These are phyloP conservation scores for Bothriochloa decipiens DNA, from an alignment of 176 grass and related monocot genomes.

Conservation along the genomic window DNA sequence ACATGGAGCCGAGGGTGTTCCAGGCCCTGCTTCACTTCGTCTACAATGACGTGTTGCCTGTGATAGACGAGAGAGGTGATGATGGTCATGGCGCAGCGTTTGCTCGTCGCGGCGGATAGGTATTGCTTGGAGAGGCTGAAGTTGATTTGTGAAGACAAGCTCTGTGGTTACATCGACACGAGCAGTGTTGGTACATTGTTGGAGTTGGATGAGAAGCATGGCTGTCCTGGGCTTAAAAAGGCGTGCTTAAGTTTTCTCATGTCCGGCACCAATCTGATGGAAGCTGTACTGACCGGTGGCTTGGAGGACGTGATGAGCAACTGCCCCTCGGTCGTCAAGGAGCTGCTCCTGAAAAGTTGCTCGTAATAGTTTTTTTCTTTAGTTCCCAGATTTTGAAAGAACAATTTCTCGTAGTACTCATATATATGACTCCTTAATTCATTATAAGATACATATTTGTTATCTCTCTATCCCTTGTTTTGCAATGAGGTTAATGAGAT, in stretches of 20 bases:
- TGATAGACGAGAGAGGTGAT: not conserved
- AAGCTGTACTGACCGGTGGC: not conserved
- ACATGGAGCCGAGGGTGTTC: not conserved
- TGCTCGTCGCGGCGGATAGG: slow-evolving; percentile 45
- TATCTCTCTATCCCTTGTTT: no score
- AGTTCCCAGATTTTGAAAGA: no score
- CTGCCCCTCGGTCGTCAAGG: not conserved
- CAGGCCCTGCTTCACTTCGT: not conserved
- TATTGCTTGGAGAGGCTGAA: slow-evolving; percentile 46
- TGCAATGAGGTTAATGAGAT: no score
- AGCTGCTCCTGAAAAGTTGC: no score
- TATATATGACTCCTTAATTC: no score
- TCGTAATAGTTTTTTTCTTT: no score
- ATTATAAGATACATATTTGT: no score
- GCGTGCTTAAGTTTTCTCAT: slow-evolving; percentile 42
- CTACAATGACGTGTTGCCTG: not conserved
- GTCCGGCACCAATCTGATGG: slow-evolving; percentile 27
- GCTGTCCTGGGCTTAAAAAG: slow-evolving; percentile 34
- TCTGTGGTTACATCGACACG: not conserved
- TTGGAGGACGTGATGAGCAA: not conserved
- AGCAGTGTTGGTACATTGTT: slow-evolving; percentile 21
- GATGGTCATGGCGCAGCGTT: not conserved
- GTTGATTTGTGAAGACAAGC: slow-evolving; percentile 25
- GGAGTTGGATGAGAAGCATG: slow-evolving; percentile 29
- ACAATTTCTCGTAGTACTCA: no score